Evolutionary conservation across 1,284 basidiomycete species (phyloP).

Genomic region (Fomitopsis schrenkii): DNA sequence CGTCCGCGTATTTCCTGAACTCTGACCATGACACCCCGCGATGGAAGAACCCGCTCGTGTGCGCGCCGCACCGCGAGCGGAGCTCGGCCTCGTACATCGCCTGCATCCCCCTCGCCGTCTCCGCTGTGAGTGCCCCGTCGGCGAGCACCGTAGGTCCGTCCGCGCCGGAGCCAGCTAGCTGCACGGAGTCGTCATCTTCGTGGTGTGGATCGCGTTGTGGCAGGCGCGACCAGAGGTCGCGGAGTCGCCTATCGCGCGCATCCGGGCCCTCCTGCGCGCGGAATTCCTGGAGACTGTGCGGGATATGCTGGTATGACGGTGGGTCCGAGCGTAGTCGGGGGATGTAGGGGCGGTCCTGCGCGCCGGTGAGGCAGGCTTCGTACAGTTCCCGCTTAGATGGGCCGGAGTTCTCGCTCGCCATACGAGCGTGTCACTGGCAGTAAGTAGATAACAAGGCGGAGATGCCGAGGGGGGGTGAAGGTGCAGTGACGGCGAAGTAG

Average conservation of each 20-base stretch:
- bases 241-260: conserved; percentile 53
- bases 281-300: conserved; percentile 57
- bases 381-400: conserved; percentile 42
- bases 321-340: conserved; percentile 56
- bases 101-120: conserved; percentile 65
- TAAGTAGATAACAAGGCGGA: neutral
- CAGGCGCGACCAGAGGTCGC: conserved; percentile 59
- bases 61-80: conserved; percentile 55
- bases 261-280: conserved; percentile 58
- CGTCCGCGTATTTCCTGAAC: conserved; percentile 74
- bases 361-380: conserved; percentile 46
- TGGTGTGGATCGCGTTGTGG: conserved; percentile 28
- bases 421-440: neutral
- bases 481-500: neutral
- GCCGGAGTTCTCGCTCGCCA: conserved; percentile 5
- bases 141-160: conserved; percentile 22
- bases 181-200: conserved; percentile 18
- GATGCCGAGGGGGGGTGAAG: neutral
- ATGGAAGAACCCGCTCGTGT: conserved; percentile 39
- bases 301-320: conserved; percentile 33
- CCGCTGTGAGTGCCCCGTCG: conserved; percentile 48
- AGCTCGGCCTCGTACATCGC: conserved; percentile 79
- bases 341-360: conserved; percentile 50
- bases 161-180: conserved; percentile 18
- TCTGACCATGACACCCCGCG: conserved; percentile 69